Base-by-base conservation (phyloP, 768 basidiomycete genomes). In the Chalciporus piperatus region DNA sequence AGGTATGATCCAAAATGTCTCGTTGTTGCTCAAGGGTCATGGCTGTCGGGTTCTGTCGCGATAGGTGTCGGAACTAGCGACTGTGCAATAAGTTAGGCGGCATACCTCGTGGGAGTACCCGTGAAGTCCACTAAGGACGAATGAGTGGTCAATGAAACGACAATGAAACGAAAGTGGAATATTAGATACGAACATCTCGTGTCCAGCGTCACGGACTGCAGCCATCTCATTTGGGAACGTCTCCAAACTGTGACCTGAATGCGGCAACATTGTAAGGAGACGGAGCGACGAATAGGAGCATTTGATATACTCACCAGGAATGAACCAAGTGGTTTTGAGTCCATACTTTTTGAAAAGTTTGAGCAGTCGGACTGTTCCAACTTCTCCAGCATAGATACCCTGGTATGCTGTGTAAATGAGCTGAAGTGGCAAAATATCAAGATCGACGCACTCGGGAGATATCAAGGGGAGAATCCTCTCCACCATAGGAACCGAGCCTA, bases 381-480 rank as follows among this genome's bases (percentile, higher is more conserved):
- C 85, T 63, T 89, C 86, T 16, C 87, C 88, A 0, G 88, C 85
- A 58, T 79, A 89, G 73, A 87, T 79, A 8, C 87, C 86, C 78
- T 74, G 39, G 2, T 47, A 32, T 16, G 20, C 19, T 10, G 14
- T 4, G 35, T 40, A 50, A 39, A 42, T 44, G 42, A 17, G 14
- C 32, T 16, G 6, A 46, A 3, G 6, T 6, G 17, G 41, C 13
- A 10, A 6, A 6, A 16, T 6, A 33, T 17, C 5, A 1, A 33
- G 16, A 41, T 23, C 1, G 50, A 48, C 57, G 4, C 41, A 81
- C 84, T 60, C 80, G 73, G 12, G 82, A 85, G 50, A 89, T 85
- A 59, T 89, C 87, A 17, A 78, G 68, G 0, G 84, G 82, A 0
- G 81, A 84, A 61, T 88, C 79, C 57, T 87, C 81, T n/a, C 85